Conservation (phyloP, 225 moss, liverwort and hornwort genomes). For the Antitrichia curtipendula region DNA sequence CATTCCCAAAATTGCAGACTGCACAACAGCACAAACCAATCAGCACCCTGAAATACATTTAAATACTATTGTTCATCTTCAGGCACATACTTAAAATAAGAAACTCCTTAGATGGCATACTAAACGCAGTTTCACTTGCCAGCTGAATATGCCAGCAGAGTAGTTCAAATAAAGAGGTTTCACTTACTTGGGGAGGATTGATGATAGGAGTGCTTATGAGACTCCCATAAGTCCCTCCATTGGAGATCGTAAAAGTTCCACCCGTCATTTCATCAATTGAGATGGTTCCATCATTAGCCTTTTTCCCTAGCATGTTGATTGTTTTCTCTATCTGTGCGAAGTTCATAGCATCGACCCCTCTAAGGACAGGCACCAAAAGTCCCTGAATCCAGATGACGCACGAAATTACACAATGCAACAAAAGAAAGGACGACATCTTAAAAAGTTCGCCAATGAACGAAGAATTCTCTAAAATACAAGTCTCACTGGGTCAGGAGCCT, state of each 20-base stretch:
- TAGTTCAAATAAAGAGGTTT: background rate
- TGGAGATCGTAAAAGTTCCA: conserved; percentile 90
- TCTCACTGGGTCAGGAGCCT: background rate
- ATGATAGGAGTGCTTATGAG: conserved; percentile 90
- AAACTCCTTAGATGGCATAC: background rate
- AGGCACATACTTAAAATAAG: background rate
- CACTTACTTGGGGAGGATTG: conserved; percentile 77
- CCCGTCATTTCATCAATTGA: conserved; percentile 96
- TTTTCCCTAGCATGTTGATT: conserved; percentile 62
- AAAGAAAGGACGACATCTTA: background rate
- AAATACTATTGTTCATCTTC: background rate
- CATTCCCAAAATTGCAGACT: conserved; percentile 96
- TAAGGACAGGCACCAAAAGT: conserved; percentile 80
- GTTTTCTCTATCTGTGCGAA: conserved; percentile 87
- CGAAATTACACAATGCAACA: background rate
- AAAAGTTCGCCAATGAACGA: background rate
- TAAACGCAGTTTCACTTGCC: background rate
- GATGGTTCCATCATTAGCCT: conserved; percentile 77
- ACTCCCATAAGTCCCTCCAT: conserved; percentile 89
- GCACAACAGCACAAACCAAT: background rate
- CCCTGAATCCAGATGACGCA: conserved; percentile 31
- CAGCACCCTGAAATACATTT: background rate
- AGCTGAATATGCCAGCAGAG: background rate
- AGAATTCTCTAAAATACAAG: background rate
- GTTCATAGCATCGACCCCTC: conserved; percentile 65